phyloP scores from a whole-genome alignment of 352 stramenopile genomes.

The Blastocystis sp. region DNA sequence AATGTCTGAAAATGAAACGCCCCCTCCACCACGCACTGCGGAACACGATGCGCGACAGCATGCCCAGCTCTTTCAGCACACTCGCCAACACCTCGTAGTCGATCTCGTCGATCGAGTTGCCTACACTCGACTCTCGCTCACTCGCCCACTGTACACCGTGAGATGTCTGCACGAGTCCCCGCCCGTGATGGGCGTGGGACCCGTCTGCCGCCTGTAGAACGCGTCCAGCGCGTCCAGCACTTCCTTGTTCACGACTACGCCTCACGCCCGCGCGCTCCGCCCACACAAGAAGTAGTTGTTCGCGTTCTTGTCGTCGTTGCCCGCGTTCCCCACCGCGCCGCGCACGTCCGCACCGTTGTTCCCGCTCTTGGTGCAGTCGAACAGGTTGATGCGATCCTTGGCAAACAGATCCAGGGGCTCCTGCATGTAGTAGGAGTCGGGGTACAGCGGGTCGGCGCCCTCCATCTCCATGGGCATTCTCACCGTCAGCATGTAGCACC shows the following conservation, averaged over 20 bases:
- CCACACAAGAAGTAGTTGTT: neutral
- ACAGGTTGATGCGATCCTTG: neutral
- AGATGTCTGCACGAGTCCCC: too few relatives aligned
- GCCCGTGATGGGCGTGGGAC: too few relatives aligned
- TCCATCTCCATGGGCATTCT: neutral
- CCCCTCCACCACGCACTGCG: neutral
- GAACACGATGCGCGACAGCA: conserved; percentile 13
- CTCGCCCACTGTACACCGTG: too few relatives aligned
- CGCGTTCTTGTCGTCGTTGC: too few relatives aligned
- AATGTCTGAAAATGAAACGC: conserved; percentile 14
- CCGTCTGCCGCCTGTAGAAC: too few relatives aligned
- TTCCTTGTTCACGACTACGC: conserved; percentile 30
- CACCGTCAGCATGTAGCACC: neutral
- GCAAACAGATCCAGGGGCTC: neutral
- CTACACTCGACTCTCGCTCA: too few relatives aligned
- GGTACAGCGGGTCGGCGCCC: neutral
- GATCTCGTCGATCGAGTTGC: neutral
- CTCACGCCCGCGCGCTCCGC: neutral
- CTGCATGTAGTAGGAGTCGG: neutral
- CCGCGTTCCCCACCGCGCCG: too few relatives aligned
- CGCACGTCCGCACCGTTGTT: neutral
- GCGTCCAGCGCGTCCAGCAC: neutral
- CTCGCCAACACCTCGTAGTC: neutral
- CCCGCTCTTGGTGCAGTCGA: neutral
- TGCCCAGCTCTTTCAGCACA: neutral